A percentile compares a stretch with the other conserved stretches of the same genome.
Conservation (phyloP, 1,284 basidiomycete genomes). For the Fomitopsis schrenkii region DNA sequence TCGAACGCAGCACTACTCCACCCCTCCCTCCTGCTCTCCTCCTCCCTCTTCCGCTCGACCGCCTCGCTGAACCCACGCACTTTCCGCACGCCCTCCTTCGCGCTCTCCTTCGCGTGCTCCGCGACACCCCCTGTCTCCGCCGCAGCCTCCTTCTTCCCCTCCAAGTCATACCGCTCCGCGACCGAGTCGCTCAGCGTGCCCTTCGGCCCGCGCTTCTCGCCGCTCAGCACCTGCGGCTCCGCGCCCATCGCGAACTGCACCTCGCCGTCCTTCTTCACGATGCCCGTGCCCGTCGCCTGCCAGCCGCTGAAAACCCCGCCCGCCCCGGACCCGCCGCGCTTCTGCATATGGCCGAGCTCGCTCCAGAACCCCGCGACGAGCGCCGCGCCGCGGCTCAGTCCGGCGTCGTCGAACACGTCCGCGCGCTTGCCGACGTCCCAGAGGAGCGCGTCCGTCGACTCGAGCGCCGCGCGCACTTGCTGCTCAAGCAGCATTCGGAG, state of each 20-base stretch:
- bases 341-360: slow-evolving; percentile 51
- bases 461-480: slow-evolving; percentile 45
- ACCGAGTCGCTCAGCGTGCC: slow-evolving; percentile 49
- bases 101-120: slow-evolving; percentile 28
- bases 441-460: slow-evolving; percentile 47
- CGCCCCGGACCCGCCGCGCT: slow-evolving; percentile 28
- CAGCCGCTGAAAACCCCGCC: slow-evolving; percentile 38
- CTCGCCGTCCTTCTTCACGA: slow-evolving; percentile 46
- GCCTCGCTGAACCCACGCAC: slow-evolving; percentile 42
- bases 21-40: slow-evolving; percentile 38
- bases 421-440: slow-evolving; percentile 54
- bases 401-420: slow-evolving; percentile 62
- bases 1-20: slow-evolving; percentile 55
- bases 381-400: slow-evolving; percentile 42
- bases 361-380: slow-evolving; percentile 59
- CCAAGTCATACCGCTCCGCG: slow-evolving; percentile 25
- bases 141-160: slow-evolving; percentile 12
- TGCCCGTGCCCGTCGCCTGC: slow-evolving; percentile 55
- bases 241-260: slow-evolving; percentile 60
- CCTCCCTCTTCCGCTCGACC: slow-evolving; percentile 39
- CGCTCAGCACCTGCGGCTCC: slow-evolving; percentile 64
- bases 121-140: slow-evolving; percentile 15
- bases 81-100: slow-evolving; percentile 36
- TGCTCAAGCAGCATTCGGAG: slow-evolving; percentile 52
- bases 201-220: slow-evolving; percentile 59